These are phyloP conservation scores for Arachis hypogaea DNA, from an alignment of 306 rosid species.

Conservation along the genomic window DNA sequence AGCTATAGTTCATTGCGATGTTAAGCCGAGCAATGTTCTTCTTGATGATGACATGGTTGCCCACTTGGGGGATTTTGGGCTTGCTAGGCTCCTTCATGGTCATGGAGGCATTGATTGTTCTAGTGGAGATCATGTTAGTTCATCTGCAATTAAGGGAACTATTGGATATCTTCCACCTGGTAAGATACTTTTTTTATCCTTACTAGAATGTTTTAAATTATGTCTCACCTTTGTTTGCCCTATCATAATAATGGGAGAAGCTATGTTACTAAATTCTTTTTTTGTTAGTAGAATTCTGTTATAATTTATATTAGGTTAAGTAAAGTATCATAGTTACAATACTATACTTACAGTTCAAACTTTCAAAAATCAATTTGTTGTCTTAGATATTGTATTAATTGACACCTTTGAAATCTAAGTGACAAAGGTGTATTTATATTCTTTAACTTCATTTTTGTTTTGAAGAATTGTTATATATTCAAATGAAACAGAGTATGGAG, in stretches of 20 bases:
- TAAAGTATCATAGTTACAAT: background rate
- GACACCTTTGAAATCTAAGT: no score
- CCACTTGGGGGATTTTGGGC: constrained; percentile 53
- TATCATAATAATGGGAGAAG: background rate
- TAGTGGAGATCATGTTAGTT: constrained; percentile 21
- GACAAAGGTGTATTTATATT: no score
- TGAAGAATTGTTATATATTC: no score
- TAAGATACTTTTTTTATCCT: background rate
- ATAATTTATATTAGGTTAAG: background rate
- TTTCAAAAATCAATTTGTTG: no score
- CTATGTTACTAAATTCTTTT: background rate
- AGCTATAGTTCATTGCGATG: constrained; percentile 52
- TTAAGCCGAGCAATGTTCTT: constrained; percentile 57
- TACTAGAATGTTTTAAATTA: no score
- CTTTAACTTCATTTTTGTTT: no score
- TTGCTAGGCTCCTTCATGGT: constrained; percentile 45
- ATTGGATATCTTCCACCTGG: constrained; percentile 50
- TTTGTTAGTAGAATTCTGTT: background rate
- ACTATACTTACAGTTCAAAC: background rate
- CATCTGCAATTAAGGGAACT: constrained; percentile 40
- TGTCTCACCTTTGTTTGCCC: background rate
- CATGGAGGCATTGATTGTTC: background rate
- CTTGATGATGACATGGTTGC: constrained; percentile 45
- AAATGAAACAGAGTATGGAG: background rate
- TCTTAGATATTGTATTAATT: no score